A percentile compares a stretch with the other conserved stretches of the same genome.
Conservation (phyloP, 768 basidiomycete genomes). For the Antrodiella citrinella region DNA sequence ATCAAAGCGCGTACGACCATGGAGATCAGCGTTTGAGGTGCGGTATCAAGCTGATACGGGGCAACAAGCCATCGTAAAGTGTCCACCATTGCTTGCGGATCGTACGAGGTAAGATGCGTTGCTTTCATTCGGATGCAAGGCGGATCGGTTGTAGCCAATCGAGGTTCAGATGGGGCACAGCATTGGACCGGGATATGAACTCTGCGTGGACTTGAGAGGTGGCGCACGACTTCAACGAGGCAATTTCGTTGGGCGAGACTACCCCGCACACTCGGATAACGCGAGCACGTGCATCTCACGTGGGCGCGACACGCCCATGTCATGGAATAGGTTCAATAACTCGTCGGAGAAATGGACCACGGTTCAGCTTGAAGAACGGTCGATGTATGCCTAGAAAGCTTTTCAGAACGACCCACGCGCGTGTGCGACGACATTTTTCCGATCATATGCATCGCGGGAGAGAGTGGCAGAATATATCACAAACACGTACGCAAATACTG, state of each 20-base stretch:
- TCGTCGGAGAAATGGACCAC: too few relatives aligned
- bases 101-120: neutral
- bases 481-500: neutral
- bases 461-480: neutral
- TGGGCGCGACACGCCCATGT: conserved; percentile 11
- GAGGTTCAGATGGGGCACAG: neutral
- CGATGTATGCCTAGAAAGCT: too few relatives aligned
- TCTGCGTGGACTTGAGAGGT: neutral
- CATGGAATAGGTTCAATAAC: too few relatives aligned
- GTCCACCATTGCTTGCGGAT: neutral
- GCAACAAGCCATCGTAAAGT: neutral
- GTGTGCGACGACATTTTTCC: too few relatives aligned
- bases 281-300: conserved; percentile 18
- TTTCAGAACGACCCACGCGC: too few relatives aligned
- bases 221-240: conserved; percentile 19
- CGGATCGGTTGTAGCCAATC: too few relatives aligned
- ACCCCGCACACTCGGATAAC: conserved; percentile 3
- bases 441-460: too few relatives aligned
- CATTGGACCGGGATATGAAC: neutral
- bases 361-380: too few relatives aligned
- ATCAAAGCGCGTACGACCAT: too few relatives aligned
- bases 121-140: neutral
- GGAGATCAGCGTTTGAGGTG: too few relatives aligned
- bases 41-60: neutral
- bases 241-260: conserved; percentile 6